A percentile compares a stretch with the other conserved stretches of the same genome.
Conservation (phyloP, 73 alveolate genomes). For the Halteria grandinella region DNA sequence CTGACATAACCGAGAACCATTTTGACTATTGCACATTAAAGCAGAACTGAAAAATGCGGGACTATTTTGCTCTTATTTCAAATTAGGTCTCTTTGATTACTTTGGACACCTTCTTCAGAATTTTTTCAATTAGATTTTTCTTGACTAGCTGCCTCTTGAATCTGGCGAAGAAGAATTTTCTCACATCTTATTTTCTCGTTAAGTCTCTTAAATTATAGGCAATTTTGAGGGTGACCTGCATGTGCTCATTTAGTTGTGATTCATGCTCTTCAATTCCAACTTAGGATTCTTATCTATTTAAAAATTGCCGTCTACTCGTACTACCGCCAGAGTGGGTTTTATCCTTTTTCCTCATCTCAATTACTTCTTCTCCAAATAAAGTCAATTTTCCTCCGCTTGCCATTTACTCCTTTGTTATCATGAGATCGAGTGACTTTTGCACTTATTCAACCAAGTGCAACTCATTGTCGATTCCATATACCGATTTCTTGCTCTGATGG, state of each 20-base stretch:
- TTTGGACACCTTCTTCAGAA: neutral
- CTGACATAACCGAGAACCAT: conserved; percentile 3
- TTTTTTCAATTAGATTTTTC: conserved; percentile 28
- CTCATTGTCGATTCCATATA: conserved; percentile 43
- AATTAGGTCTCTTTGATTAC: conserved; percentile 1
- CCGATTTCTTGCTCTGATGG: conserved; percentile 1
- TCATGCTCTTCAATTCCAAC: too few relatives aligned
- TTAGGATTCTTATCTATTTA: too few relatives aligned
- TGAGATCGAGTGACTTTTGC: too few relatives aligned
- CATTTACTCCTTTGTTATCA: too few relatives aligned
- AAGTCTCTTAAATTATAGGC: neutral
- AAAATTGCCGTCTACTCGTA: too few relatives aligned
- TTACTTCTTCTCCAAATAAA: too few relatives aligned
- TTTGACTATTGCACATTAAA: neutral
- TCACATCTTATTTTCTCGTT: neutral
- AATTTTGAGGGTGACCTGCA: conserved; percentile 19
- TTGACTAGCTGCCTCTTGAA: conserved; percentile 36
- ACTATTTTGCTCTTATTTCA: conserved; percentile 8
- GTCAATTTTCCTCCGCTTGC: too few relatives aligned
- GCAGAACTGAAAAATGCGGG: neutral
- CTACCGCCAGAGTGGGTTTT: too few relatives aligned
- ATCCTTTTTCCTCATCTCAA: too few relatives aligned
- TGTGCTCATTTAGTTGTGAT: too few relatives aligned
- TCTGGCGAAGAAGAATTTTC: neutral
- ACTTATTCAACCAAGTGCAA: conserved; percentile 6